Base-by-base conservation (phyloP, 768 basidiomycete genomes). In the Grammothele lineata region DNA sequence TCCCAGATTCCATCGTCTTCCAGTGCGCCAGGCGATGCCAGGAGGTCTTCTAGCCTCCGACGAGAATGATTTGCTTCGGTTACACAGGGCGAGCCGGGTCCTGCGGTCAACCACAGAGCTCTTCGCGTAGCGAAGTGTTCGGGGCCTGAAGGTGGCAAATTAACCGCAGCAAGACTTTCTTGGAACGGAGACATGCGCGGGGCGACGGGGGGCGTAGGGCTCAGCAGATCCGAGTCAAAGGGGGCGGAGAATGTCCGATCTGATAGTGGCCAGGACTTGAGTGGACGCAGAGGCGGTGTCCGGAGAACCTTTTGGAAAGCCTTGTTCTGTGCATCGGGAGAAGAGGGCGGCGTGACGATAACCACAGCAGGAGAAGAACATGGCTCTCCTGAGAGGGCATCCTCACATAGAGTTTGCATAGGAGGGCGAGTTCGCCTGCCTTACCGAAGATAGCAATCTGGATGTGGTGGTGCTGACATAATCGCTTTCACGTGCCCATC, bases 71-170 rank as follows among this genome's bases (percentile, higher is more conserved):
- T 73, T 9, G 66, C 59, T 15, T 61, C 53, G 0, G 63, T 43
- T 4, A 23, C 55, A 14, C 50, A 53, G 25, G 59, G 56, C 17
- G 56, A 47, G 40, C 53, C 26, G 21, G 63, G 35, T 60, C 69
- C 32, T 53, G 63, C 48, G 2, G 61, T 66, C 18, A 82, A 68
- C 87, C 87, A 91, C 25, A 82, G 66, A 5, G 70, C 69, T 40
- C 85, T 72, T 32, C 87, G 77, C 0, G 78, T 83, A 15, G 66
- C 65, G 62, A 84, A 91, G 57, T 80, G 70, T 4, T 70, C 75
- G 17, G 80, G 81, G 0, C 87, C 87, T 5, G 83, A 79, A 37
- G 73, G 71, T 15, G 84, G 83, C 25, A 85, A 66, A 27, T 62
- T 45, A 14, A 71, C 55, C 12, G 62, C 49, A 26, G 64, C 62